Base-by-base conservation (phyloP, 108 stramenopile genomes). In the Skeletonema menzelii region DNA sequence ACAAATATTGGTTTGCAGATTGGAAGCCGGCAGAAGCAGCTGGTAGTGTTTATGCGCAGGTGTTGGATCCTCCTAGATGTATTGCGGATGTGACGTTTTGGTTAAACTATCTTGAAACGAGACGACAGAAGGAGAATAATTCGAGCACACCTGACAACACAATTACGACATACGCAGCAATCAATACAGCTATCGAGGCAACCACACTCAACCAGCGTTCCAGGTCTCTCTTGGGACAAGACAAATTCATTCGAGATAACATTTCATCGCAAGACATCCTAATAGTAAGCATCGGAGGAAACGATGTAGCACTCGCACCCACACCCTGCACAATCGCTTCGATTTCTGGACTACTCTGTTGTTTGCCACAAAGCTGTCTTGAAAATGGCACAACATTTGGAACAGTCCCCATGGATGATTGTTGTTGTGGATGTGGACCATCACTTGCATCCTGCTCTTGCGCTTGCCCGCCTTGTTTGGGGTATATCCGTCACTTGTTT, bases 401-500 rank as follows among this genome's bases (percentile, higher is more conserved):
- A 34, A 28, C 69, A 10, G 57, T 79, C 13, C 82, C 82, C 24
- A 56, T 84, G 5, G 75, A 92, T 66, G 91, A 92, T 70, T 88
- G 63, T 44, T 92, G 91, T 63, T 89, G 87, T 75, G 91, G 91
- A 27, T 92, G 91, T 75, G 88, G 91, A 27, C 72, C 87, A 47
- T 92, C 91, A 1, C 42, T 79, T 11, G 69, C 77, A 15, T 86
- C 85, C 3, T 88, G 87, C 71, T 8, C 31, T 34, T 79, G 80
- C 46, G 72, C 80, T 22, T n/a, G 22, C 3, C 40, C 40, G 0
- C 40, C 40, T 0, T 93, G 91, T 47, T 76, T 94, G 22, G 95
- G 95, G 42, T 96, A 96, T 70, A 77, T 94, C 49, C 72, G 74
- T 4, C 91, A 96, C 73, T 62, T 96, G 0, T 96, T 96, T 82